These are phyloP conservation scores for Aspergillus caelatus DNA, from an alignment of 2,329 filamentous ascomycete genomes.

Conservation along the genomic window DNA sequence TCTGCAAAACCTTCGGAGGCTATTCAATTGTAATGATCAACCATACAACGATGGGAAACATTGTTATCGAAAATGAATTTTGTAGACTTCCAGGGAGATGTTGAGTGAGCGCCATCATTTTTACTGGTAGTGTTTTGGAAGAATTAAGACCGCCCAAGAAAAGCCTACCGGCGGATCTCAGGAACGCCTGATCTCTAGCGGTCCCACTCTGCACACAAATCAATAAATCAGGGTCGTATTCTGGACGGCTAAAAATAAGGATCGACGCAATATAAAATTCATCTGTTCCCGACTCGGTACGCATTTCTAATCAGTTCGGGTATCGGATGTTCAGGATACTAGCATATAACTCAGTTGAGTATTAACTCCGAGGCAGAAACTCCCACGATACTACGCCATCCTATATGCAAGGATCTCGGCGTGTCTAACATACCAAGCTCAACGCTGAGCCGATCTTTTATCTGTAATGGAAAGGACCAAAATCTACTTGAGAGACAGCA, in stretches of 20 bases:
- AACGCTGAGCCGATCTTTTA: too few species aligned
- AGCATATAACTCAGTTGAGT: neutral
- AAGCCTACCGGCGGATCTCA: neutral
- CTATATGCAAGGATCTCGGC: too few species aligned
- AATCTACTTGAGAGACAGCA: accelerated
- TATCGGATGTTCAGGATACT: neutral
- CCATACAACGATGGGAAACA: neutral
- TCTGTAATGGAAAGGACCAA: too few species aligned
- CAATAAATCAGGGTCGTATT: neutral
- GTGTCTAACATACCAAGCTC: too few species aligned
- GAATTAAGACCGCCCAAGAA: neutral
- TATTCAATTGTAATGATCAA: neutral
- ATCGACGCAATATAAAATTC: neutral
- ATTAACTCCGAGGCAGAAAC: neutral
- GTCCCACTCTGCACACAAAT: neutral
- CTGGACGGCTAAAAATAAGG: neutral
- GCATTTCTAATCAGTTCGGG: neutral
- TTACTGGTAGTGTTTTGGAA: neutral
- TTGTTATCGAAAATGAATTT: neutral
- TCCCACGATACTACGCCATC: too few species aligned
- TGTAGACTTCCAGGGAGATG: neutral
- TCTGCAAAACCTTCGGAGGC: too few species aligned
- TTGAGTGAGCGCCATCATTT: neutral
- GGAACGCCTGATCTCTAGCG: neutral
- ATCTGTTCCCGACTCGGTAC: neutral